These are phyloP conservation scores for Mucor irregularis DNA, from an alignment of 371 early-diverging fungal genomes.

Conservation along the genomic window DNA sequence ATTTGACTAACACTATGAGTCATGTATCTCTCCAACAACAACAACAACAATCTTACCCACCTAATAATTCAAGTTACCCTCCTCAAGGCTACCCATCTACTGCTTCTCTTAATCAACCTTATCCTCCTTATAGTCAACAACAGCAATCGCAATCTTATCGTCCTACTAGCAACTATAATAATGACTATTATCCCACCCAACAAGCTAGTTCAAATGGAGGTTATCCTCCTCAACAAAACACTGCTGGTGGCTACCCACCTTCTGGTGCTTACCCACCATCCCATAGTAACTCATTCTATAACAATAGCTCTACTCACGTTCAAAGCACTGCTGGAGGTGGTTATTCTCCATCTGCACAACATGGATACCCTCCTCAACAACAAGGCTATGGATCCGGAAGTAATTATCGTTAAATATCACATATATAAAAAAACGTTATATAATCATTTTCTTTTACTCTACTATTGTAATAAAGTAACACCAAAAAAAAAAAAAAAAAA, in stretches of 20 bases:
- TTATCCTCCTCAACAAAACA: slow-evolving; percentile 1
- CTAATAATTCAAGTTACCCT: slow-evolving; percentile 1
- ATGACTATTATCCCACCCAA: slow-evolving; percentile 7
- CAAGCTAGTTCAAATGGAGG: background rate
- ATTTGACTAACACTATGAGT: slow-evolving; percentile 15
- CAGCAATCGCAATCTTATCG: background rate
- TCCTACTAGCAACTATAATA: background rate
- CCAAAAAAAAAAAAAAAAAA: no score
- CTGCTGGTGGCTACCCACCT: background rate
- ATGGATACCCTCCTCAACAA: slow-evolving; percentile 21
- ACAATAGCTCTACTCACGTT: background rate
- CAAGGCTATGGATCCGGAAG: slow-evolving; percentile 3
- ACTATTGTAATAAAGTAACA: no score
- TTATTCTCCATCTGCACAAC: slow-evolving; percentile 18
- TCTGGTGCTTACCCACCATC: slow-evolving; percentile 2
- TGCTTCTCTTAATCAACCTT: background rate
- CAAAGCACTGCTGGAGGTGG: slow-evolving; percentile 2
- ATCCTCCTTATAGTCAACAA: slow-evolving; percentile 3
- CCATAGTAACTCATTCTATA: slow-evolving; percentile 10
- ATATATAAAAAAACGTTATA: no score
- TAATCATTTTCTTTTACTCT: no score
- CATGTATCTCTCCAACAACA: slow-evolving; percentile 14
- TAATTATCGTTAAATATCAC: slow-evolving; percentile 8
- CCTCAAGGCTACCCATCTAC: slow-evolving; percentile 1
- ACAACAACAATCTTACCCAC: slow-evolving; percentile 2